A percentile compares a stretch with the other conserved stretches of the same genome.
phyloP scores from a whole-genome alignment of 768 basidiomycete genomes.

The Leccinum incarnatum region DNA sequence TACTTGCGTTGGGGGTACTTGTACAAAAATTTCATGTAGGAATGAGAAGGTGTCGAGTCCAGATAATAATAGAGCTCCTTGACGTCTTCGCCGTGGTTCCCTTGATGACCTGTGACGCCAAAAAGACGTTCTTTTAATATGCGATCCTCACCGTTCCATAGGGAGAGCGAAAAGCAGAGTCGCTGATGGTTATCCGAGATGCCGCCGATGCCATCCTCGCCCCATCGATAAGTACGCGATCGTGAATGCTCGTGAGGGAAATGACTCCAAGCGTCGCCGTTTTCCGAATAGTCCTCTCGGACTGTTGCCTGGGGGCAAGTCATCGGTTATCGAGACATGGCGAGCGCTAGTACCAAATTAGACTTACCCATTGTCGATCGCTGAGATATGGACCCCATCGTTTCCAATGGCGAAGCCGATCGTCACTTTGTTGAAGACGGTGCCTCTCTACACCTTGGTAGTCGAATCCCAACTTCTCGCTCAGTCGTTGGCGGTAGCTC shows the following conservation, averaged over 20 bases:
- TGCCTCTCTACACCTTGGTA: conserved; percentile 83
- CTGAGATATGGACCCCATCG: conserved; percentile 98
- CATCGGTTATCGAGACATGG: conserved; percentile 11
- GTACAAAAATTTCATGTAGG: conserved; percentile 99
- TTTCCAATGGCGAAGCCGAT: conserved; percentile 90
- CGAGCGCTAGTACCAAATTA: neutral
- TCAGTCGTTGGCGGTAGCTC: conserved; percentile 63
- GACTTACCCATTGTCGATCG: conserved; percentile 93
- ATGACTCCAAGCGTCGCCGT: conserved; percentile 95
- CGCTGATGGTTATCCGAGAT: conserved; percentile 97
- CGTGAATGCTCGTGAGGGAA: conserved; percentile 93
- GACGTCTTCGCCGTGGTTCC: conserved; percentile 99
- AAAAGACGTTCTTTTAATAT: conserved; percentile 97
- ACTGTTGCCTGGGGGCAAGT: conserved; percentile 76
- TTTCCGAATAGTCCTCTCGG: conserved; percentile 94
- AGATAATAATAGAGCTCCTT: conserved; percentile 99
- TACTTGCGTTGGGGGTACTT: conserved; percentile 93
- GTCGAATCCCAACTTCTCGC: conserved; percentile 57
- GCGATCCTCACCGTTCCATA: conserved; percentile 94
- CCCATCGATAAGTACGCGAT: conserved; percentile 97
- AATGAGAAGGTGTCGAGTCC: conserved; percentile 97
- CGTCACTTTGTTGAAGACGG: conserved; percentile 80
- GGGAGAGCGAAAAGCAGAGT: conserved; percentile 82
- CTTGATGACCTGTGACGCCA: conserved; percentile 94
- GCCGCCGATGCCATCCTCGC: conserved; percentile 96